A percentile compares a stretch with the other conserved stretches of the same genome.
phyloP scores from a whole-genome alignment of 73 alveolate genomes.

The Paramecium pentaurelia region DNA sequence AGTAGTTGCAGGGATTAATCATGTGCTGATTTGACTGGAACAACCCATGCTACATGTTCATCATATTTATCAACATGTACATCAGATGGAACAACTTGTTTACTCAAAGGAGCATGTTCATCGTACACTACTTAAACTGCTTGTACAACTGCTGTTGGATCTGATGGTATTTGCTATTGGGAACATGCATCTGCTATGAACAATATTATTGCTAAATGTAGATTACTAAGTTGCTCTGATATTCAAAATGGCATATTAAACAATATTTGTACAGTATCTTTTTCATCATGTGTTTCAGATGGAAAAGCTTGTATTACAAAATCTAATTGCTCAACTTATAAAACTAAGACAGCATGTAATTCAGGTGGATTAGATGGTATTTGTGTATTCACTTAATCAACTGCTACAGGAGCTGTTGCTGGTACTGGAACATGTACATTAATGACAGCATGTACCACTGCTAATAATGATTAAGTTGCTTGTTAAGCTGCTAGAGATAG shows the following conservation, averaged over 20 bases:
- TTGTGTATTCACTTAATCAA: background rate
- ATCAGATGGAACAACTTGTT: background rate
- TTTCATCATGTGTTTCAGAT: too few species aligned
- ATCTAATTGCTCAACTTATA: background rate
- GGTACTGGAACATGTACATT: background rate
- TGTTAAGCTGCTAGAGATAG: too few species aligned
- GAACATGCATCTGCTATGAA: background rate
- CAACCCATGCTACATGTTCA: background rate
- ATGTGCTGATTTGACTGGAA: background rate
- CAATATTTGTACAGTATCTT: too few species aligned
- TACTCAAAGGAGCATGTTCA: background rate
- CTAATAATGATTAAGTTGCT: background rate
- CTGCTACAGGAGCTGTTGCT: background rate
- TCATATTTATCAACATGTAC: background rate
- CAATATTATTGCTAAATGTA: background rate
- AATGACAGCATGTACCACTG: background rate
- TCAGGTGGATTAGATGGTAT: constrained; percentile 21
- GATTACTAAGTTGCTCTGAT: background rate
- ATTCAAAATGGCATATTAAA: background rate
- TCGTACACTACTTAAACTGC: background rate
- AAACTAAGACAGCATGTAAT: background rate
- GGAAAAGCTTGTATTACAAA: background rate
- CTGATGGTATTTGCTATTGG: background rate
- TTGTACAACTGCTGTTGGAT: background rate
- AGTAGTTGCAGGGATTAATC: background rate